Evolutionary conservation across 176 grass and related monocot species (phyloP).

Genomic region (Paspalum notatum): DNA sequence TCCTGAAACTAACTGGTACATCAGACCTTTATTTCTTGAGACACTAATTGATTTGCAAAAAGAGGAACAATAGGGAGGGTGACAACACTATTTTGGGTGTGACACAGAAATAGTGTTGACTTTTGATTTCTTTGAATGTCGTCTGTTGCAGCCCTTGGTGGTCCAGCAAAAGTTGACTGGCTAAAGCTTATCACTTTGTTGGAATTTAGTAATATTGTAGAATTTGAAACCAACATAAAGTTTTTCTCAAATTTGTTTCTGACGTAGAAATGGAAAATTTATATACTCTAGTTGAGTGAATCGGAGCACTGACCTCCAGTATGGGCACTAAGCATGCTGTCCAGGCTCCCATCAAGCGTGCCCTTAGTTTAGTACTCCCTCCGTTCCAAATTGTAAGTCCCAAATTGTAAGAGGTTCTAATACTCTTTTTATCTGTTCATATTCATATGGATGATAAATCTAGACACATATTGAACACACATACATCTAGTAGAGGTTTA

Average conservation of each 20-base stretch:
- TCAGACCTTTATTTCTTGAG: not conserved
- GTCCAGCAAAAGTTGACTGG: not conserved
- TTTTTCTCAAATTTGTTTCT: conserved; percentile 8
- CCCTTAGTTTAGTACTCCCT: not conserved
- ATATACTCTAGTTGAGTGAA: not conserved
- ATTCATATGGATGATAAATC: too few relatives aligned
- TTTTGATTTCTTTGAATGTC: not conserved
- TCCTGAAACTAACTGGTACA: not conserved
- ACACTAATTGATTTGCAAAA: not conserved
- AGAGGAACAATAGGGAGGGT: not conserved
- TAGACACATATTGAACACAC: too few relatives aligned
- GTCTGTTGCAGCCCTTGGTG: not conserved
- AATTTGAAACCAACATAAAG: not conserved
- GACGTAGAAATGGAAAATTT: not conserved
- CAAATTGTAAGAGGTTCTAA: too few relatives aligned
- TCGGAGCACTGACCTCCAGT: not conserved
- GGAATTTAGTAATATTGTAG: not conserved
- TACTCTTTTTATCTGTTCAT: too few relatives aligned
- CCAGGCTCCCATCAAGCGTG: not conserved
- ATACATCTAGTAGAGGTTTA: too few relatives aligned
- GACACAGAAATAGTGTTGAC: not conserved
- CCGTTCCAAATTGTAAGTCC: too few relatives aligned
- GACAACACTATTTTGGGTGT: not conserved
- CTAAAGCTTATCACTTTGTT: not conserved
- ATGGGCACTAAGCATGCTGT: not conserved